A percentile compares a stretch with the other conserved stretches of the same genome.
These are phyloP conservation scores for Babesia ovata DNA, from an alignment of 169 alveolate genomes.

Conservation along the genomic window DNA sequence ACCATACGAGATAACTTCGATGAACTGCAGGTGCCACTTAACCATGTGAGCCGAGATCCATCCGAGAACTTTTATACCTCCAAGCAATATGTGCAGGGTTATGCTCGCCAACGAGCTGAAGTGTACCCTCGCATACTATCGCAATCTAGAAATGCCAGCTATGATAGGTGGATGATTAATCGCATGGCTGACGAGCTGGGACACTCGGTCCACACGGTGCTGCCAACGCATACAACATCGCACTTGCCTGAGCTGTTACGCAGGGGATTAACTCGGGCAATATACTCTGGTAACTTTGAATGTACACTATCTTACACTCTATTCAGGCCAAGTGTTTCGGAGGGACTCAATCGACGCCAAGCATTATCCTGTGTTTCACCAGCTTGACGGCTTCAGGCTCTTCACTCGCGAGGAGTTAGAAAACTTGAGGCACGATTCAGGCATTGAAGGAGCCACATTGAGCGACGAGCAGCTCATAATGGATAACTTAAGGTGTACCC, in stretches of 20 bases:
- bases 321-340: constrained; percentile 87
- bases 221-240: constrained; percentile 90
- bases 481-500: constrained; percentile 70
- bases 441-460: neutral
- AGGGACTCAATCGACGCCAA: constrained; percentile 90
- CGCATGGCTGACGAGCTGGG: constrained; percentile 24
- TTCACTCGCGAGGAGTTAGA: constrained; percentile 49
- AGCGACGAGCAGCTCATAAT: constrained; percentile 28
- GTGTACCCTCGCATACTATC: constrained; percentile 5
- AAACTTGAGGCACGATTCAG: constrained; percentile 31
- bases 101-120: constrained; percentile 15
- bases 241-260: constrained; percentile 84
- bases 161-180: constrained; percentile 51
- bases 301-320: neutral
- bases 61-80: constrained; percentile 86
- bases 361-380: constrained; percentile 93
- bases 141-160: constrained; percentile 50
- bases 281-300: constrained; percentile 71
- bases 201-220: constrained; percentile 64
- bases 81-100: constrained; percentile 62
- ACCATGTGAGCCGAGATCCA: constrained; percentile 85
- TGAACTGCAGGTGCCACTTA: constrained; percentile 84
- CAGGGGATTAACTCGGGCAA: constrained; percentile 77
- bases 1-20: constrained; percentile 83
- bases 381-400: constrained; percentile 84